A percentile compares a stretch with the other conserved stretches of the same genome.
Conservation (phyloP, 257 asterid genomes). For the Solanum infundibuliforme region DNA sequence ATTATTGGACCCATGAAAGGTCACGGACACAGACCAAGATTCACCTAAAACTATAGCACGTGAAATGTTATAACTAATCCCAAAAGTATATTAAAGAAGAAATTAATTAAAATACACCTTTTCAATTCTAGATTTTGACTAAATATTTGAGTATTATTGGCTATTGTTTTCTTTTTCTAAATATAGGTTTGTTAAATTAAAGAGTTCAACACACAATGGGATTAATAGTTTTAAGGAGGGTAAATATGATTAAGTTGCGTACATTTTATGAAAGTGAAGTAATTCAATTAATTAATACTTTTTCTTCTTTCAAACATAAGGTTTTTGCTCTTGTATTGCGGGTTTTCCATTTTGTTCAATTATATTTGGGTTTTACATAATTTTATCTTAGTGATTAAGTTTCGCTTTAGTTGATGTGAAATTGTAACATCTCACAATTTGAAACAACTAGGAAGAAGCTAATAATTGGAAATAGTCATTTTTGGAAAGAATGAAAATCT, state of each 20-base stretch:
- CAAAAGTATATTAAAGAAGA: not conserved
- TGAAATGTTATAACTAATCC: not conserved
- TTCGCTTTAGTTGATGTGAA: too few species aligned
- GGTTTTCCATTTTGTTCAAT: too few species aligned
- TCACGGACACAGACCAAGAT: slow-evolving; percentile 7
- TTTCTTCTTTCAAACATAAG: too few species aligned
- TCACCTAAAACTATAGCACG: slow-evolving; percentile 1
- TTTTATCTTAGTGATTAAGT: too few species aligned
- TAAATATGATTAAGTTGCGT: not conserved
- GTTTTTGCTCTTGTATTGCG: too few species aligned
- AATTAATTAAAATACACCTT: not conserved
- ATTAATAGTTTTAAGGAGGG: not conserved
- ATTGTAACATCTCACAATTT: too few species aligned
- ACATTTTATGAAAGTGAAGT: not conserved
- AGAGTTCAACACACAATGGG: not conserved
- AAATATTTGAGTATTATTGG: not conserved
- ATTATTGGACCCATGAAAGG: not conserved
- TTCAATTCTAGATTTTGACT: slow-evolving; percentile 6
- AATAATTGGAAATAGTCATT: too few species aligned
- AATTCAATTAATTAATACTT: not conserved
- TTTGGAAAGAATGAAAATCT: too few species aligned
- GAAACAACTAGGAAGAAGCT: too few species aligned
- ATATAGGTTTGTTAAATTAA: not conserved
- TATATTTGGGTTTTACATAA: too few species aligned
- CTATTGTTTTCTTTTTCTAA: not conserved